Percentiles rank a stretch among this genome's conserved stretches.
Evolutionary conservation across 306 rosid genomes (phyloP).

Genomic region (Ormosia emarginata): DNA sequence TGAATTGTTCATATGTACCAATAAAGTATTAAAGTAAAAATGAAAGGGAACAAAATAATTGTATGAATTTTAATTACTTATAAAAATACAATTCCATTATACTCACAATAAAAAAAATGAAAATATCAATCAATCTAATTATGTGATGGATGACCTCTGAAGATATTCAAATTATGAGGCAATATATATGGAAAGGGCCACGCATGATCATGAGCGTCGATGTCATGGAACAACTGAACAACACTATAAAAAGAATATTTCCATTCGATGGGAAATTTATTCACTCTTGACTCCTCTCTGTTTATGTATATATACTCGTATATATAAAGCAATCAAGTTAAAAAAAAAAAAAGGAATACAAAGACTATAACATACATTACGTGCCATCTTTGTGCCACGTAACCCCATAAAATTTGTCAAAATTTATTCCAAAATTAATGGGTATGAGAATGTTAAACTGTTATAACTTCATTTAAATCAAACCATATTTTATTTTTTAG

Average conservation of each 20-base stretch:
- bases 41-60: no score
- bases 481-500: neutral
- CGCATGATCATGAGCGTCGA: constrained; percentile 12
- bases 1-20: no score
- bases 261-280: constrained; percentile 28
- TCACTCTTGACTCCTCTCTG: constrained; percentile 2
- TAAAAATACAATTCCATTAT: no score
- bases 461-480: neutral
- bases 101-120: no score
- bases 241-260: constrained; percentile 26
- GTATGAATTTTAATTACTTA: no score
- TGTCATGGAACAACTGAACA: neutral
- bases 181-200: neutral
- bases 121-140: no score
- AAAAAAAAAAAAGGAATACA: constrained; percentile 19
- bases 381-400: constrained; percentile 13
- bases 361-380: constrained; percentile 8
- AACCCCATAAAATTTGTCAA: neutral
- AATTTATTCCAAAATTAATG: constrained; percentile 19
- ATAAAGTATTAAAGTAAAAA: no score
- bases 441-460: neutral
- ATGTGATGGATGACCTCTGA: neutral
- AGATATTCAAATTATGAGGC: neutral
- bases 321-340: neutral
- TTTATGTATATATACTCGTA: neutral